These are phyloP conservation scores for Capsicum baccatum DNA, from an alignment of 257 asterid species.

Conservation along the genomic window DNA sequence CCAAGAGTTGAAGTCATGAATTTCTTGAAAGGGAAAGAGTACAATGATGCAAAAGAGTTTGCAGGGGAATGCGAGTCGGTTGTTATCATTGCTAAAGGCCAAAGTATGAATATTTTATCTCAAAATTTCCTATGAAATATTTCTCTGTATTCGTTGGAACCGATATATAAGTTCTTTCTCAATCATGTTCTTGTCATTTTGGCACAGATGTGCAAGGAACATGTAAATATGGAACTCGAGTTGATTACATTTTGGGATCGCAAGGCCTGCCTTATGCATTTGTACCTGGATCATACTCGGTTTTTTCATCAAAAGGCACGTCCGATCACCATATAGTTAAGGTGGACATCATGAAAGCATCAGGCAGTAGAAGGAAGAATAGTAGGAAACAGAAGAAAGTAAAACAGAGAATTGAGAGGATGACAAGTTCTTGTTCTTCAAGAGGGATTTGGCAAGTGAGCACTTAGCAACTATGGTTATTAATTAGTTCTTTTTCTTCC, in stretches of 20 bases:
- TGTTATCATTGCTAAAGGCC: constrained; percentile 95
- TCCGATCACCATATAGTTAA: constrained; percentile 93
- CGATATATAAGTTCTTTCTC: background rate
- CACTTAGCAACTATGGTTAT: background rate
- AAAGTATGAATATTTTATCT: constrained; percentile 53
- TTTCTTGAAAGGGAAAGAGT: constrained; percentile 70
- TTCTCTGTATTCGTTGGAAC: background rate
- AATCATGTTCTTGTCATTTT: constrained; percentile 8
- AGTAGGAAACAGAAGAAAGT: constrained; percentile 44
- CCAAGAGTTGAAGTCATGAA: constrained; percentile 77
- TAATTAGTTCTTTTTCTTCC: background rate
- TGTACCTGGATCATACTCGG: constrained; percentile 89
- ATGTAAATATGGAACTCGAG: constrained; percentile 93
- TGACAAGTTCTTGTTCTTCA: constrained; percentile 54
- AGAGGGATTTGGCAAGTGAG: constrained; percentile 38
- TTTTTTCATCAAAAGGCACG: constrained; percentile 86
- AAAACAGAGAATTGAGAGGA: constrained; percentile 44
- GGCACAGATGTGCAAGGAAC: constrained; percentile 89
- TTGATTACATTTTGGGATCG: constrained; percentile 77
- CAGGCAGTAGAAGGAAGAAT: constrained; percentile 32
- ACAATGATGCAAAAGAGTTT: constrained; percentile 73
- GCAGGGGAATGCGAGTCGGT: constrained; percentile 88
- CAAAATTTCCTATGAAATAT: background rate
- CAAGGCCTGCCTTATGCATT: constrained; percentile 55
- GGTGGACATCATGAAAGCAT: constrained; percentile 67